phyloP scores from a whole-genome alignment of 371 early-diverging fungal species.

The Umbelopsis sp. region DNA sequence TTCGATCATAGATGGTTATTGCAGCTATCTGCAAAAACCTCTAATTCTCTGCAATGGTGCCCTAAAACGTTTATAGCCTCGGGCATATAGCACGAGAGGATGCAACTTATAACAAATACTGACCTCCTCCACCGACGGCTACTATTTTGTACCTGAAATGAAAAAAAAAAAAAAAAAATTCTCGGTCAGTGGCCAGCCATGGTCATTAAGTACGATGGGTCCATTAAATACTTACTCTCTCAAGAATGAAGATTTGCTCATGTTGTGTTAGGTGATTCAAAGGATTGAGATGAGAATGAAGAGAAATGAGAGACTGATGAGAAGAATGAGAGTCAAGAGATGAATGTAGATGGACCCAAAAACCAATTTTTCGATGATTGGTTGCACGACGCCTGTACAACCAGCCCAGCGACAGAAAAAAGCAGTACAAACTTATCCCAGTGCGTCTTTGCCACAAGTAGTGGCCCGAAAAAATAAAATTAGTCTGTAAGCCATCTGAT shows the following conservation, averaged over 20 bases:
- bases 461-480: neutral
- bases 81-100: neutral
- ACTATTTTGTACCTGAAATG: conserved; percentile 69
- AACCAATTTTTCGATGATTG: conserved; percentile 5
- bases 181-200: too few relatives aligned
- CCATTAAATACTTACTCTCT: conserved; percentile 27
- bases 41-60: too few relatives aligned
- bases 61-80: neutral
- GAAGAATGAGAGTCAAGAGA: conserved; percentile 2
- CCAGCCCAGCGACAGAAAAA: neutral
- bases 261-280: neutral
- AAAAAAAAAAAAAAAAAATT: conserved; percentile 9
- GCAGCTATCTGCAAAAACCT: neutral
- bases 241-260: conserved; percentile 32
- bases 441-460: neutral
- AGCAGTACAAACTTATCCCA: neutral
- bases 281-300: neutral
- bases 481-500: too few relatives aligned
- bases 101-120: conserved; percentile 26
- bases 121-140: conserved; percentile 87
- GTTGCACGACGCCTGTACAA: conserved; percentile 1
- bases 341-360: conserved; percentile 15
- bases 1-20: neutral
- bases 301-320: neutral
- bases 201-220: too few relatives aligned